Evolutionary conservation across 768 basidiomycete species (phyloP), one percentile per base, ranked within the genome.

Genomic region (Agrocybe chaxingu): DNA sequence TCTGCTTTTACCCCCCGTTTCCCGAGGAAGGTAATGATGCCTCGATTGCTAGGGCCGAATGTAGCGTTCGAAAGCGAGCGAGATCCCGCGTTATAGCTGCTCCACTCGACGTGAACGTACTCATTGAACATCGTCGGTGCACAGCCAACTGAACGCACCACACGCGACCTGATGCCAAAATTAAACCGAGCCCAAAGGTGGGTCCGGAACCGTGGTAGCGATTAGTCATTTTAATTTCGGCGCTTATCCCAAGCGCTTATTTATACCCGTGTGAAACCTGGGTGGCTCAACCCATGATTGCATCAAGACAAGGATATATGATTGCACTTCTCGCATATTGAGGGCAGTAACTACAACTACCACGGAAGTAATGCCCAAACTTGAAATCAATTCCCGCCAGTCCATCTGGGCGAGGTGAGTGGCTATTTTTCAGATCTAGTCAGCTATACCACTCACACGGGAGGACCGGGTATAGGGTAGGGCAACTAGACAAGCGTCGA

Each of bases 381-480:
- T 19, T 30, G 24, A 7, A 24, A 30, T 24, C 18, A 54, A 11
- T 54, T 54, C 31, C 48, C 53, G 4, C 53, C 53, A 31, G 48
- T 54, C 53, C 53, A 54, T 6, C 53, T 54, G 11, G 35, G 13
- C 1, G 12, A 18, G 18, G 24, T 5, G 24, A 24, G 24, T 24
- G 0, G 0, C 2, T 24, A 24, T 39, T 32, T 9, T 12, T 3
- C 29, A 1, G 36, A 13, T 13, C 36, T 30, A 35, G n/a, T 9
- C 7, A 19, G 29, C 7, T 29, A 36, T 8, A 11, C n/a, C n/a
- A 48, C 54, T 40, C 61, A 73, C 68, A 74, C 68, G 24, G 71
- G 58, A 12, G 74, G 73, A 7, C 74, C 74, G 10, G 75, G 74
- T 42, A 75, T 74, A 0, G 70, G 70, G 51, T 77, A 77, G 30